Percentiles rank a stretch among this genome's conserved stretches.
Evolutionary conservation across 768 basidiomycete genomes (phyloP).

Genomic region (Obba rivulosa): DNA sequence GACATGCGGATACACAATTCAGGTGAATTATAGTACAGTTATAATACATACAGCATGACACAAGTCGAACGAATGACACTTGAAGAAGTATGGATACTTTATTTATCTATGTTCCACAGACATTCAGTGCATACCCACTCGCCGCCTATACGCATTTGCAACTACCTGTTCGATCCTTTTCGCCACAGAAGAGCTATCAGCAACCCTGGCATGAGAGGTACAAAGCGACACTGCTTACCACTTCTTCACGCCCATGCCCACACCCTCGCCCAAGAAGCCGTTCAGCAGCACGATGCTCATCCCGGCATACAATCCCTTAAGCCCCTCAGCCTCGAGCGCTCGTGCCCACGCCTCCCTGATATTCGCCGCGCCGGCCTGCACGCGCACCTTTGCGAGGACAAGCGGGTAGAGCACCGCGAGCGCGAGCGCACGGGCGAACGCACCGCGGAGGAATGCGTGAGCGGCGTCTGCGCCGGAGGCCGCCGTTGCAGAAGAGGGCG

Average conservation of each 20-base stretch:
- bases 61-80: too few relatives aligned
- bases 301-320: slow-evolving; percentile 44
- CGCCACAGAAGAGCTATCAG: too few relatives aligned
- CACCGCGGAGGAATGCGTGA: slow-evolving; percentile 53
- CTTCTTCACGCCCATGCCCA: slow-evolving; percentile 56
- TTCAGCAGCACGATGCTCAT: slow-evolving; percentile 46
- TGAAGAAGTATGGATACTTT: too few relatives aligned
- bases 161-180: too few relatives aligned
- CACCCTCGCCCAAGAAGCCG: slow-evolving; percentile 51
- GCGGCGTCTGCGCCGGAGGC: slow-evolving; percentile 30
- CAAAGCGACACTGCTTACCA: slow-evolving; percentile 26
- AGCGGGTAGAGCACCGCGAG: slow-evolving; percentile 48
- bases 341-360: slow-evolving; percentile 19
- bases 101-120: too few relatives aligned
- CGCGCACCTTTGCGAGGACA: slow-evolving; percentile 54
- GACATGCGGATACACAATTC: too few relatives aligned
- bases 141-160: too few relatives aligned
- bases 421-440: slow-evolving; percentile 48
- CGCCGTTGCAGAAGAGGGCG: slow-evolving; percentile 14
- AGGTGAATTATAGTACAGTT: too few relatives aligned
- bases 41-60: too few relatives aligned
- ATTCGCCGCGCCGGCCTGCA: slow-evolving; percentile 27
- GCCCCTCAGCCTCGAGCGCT: slow-evolving; percentile 10
- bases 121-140: too few relatives aligned
- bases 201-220: too few relatives aligned